A percentile compares a stretch with the other conserved stretches of the same genome.
Conservation (phyloP, 148 eudicot genomes). For the Heliamphora exappendiculata region DNA sequence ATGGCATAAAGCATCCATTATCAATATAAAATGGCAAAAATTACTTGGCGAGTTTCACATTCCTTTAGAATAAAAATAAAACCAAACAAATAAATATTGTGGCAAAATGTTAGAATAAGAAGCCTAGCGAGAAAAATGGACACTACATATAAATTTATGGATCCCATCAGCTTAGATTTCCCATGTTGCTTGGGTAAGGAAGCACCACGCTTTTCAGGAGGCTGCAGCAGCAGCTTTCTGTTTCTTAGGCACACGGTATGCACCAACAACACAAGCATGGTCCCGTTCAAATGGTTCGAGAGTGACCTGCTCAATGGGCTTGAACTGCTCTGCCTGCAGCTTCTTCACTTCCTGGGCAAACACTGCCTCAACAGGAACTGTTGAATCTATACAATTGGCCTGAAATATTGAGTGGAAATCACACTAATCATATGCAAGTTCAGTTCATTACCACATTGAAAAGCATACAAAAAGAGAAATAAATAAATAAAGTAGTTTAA, state of each 20-base stretch:
- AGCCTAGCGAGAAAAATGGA: too few relatives aligned
- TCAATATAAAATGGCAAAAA: too few relatives aligned
- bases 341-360: conserved; percentile 88
- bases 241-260: conserved; percentile 79
- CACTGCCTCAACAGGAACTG: conserved; percentile 79
- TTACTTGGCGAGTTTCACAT: too few relatives aligned
- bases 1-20: too few relatives aligned
- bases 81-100: too few relatives aligned
- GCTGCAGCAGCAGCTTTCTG: conserved; percentile 47
- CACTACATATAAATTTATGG: too few relatives aligned
- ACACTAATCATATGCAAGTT: background rate
- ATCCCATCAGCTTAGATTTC: background rate
- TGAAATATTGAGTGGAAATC: conserved; percentile 2
- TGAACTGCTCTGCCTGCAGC: conserved; percentile 79
- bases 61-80: too few relatives aligned
- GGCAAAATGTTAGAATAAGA: too few relatives aligned
- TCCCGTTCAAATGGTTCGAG: conserved; percentile 90
- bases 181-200: background rate
- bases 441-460: background rate
- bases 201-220: background rate
- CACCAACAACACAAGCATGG: conserved; percentile 92
- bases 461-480: background rate
- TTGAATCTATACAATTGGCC: conserved; percentile 97
- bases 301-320: conserved; percentile 84
- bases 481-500: too few relatives aligned